Evolutionary conservation across 352 stramenopile genomes (phyloP).

Genomic region (Pythium inflatum): DNA sequence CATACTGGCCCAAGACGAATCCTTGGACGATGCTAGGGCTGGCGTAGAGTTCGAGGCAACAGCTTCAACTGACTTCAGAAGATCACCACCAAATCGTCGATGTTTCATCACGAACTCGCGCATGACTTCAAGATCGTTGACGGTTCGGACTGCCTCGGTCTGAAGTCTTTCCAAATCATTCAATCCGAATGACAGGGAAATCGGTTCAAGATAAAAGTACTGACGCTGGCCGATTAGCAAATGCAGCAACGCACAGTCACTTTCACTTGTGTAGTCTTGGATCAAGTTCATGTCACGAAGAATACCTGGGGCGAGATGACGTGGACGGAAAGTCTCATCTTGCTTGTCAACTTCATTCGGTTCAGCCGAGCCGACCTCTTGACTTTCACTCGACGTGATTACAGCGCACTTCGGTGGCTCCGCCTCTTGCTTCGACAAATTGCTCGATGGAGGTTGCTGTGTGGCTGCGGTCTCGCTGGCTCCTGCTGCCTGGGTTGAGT

Average conservation of each 20-base stretch:
- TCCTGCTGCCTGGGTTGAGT: background rate
- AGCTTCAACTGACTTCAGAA: slow-evolving; percentile 16
- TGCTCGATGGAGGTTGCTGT: no score
- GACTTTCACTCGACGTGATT: background rate
- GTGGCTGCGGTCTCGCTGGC: no score
- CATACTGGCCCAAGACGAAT: slow-evolving; percentile 50
- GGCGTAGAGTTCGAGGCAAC: slow-evolving; percentile 3
- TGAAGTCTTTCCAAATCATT: slow-evolving; percentile 27
- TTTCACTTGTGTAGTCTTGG: slow-evolving; percentile 76
- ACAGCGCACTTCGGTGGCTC: background rate
- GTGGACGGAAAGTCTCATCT: slow-evolving; percentile 47
- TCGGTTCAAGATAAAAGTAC: slow-evolving; percentile 78
- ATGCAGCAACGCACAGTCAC: slow-evolving; percentile 57
- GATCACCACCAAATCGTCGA: slow-evolving; percentile 26
- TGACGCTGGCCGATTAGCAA: slow-evolving; percentile 70
- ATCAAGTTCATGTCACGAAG: slow-evolving; percentile 75
- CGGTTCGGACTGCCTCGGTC: slow-evolving; percentile 20
- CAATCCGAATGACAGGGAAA: slow-evolving; percentile 33
- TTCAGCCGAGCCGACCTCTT: slow-evolving; percentile 2
- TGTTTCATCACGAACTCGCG: slow-evolving; percentile 25
- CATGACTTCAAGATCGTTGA: slow-evolving; percentile 23
- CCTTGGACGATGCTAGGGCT: slow-evolving; percentile 19
- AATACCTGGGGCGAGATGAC: slow-evolving; percentile 59
- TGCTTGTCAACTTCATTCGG: background rate
- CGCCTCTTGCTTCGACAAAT: background rate